Conservation (phyloP, 2,329 filamentous ascomycete genomes). For the Fusarium acutatum region DNA sequence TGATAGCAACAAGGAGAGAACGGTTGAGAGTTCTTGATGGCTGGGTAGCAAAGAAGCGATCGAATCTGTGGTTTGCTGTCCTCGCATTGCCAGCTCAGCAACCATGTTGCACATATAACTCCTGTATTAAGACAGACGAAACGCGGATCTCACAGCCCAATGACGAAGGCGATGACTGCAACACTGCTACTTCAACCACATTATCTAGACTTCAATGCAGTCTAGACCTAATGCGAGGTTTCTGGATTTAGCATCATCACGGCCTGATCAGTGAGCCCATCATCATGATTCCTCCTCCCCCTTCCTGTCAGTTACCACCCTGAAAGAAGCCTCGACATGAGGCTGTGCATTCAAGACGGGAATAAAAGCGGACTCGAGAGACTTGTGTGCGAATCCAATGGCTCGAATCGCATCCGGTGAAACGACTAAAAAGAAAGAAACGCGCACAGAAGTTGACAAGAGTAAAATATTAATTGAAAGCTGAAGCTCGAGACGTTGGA, state of each 20-base stretch:
- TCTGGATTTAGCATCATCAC: conserved; percentile 2
- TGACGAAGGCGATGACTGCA: conserved; percentile 9
- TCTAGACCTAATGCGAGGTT: neutral
- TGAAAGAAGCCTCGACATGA: conserved; percentile 16
- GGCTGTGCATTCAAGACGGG: conserved; percentile 19
- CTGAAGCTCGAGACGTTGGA: conserved; percentile 27
- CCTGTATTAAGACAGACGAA: conserved; percentile 21
- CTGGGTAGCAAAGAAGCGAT: neutral
- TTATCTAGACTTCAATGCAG: neutral
- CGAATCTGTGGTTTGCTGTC: neutral
- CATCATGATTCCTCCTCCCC: neutral
- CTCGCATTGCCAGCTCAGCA: conserved; percentile 34
- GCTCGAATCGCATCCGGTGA: neutral
- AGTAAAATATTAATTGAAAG: conserved; percentile 9
- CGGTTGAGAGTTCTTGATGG: neutral
- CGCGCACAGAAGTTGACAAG: conserved; percentile 7
- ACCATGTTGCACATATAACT: conserved; percentile 26
- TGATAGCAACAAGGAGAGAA: neutral
- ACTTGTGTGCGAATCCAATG: neutral
- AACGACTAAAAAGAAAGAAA: conserved; percentile 27
- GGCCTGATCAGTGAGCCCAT: conserved; percentile 10
- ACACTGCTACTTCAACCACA: neutral
- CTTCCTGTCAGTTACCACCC: conserved; percentile 5
- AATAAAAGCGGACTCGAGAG: conserved; percentile 12
- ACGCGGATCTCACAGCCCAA: conserved; percentile 9